Conservation (phyloP, 1,139 yeast species). For the Trichomonascaceae sp. region DNA sequence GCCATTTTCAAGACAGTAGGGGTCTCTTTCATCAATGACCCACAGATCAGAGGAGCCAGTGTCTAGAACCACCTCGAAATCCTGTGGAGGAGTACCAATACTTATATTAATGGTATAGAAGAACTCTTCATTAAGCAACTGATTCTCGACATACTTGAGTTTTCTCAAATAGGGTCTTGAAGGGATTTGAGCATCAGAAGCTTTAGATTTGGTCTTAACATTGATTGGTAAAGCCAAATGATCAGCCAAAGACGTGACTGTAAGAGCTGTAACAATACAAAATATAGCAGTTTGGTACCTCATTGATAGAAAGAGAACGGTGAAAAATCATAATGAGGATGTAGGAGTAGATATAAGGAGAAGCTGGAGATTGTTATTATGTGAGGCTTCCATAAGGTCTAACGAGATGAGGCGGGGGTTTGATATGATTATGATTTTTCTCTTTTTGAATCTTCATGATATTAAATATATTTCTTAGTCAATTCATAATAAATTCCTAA, state of each 20-base stretch:
- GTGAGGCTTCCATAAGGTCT: background rate
- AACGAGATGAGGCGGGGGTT: background rate
- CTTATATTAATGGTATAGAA: constrained; percentile 25
- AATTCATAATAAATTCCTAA: background rate
- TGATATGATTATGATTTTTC: too few species aligned
- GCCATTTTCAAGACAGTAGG: constrained; percentile 20
- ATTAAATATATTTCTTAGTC: too few species aligned
- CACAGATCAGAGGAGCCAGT: constrained; percentile 68
- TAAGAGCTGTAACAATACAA: background rate
- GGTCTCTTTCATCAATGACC: constrained; percentile 36
- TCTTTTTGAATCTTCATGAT: too few species aligned
- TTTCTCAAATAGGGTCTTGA: constrained; percentile 3
- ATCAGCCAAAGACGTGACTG: background rate
- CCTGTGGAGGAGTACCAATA: constrained; percentile 23
- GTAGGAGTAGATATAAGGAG: background rate
- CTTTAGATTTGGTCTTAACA: background rate
- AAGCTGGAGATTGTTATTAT: background rate
- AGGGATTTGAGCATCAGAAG: background rate
- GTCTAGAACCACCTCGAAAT: constrained; percentile 37
- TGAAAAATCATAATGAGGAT: background rate
- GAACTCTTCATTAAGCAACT: constrained; percentile 8
- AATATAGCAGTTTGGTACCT: background rate
- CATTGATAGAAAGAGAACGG: background rate
- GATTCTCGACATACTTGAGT: background rate
- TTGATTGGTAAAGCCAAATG: constrained; percentile 1